Conservation (phyloP, 1,139 yeast species). For the Petasospora rhodanensis region DNA sequence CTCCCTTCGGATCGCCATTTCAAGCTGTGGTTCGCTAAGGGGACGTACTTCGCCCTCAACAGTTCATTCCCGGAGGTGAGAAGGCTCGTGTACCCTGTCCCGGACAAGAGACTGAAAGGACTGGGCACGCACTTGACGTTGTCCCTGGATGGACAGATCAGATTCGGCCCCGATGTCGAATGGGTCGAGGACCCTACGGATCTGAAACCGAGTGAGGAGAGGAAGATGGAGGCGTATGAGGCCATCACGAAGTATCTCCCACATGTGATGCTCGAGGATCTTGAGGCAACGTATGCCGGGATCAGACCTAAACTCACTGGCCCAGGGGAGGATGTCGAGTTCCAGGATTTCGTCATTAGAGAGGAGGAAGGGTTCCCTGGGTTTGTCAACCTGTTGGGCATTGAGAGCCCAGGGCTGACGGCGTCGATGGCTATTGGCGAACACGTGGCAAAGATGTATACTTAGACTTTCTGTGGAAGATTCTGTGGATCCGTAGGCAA, state of each 20-base stretch:
- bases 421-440: conserved; percentile 78
- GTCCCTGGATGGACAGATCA: conserved; percentile 73
- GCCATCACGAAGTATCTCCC: conserved; percentile 67
- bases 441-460: conserved; percentile 45
- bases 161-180: conserved; percentile 88
- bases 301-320: conserved; percentile 72
- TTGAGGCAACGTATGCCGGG: conserved; percentile 72
- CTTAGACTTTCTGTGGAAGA: conserved; percentile 42
- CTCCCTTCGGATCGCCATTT: conserved; percentile 60
- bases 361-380: conserved; percentile 70
- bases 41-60: conserved; percentile 55
- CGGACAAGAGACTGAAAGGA: conserved; percentile 65
- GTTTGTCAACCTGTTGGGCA: conserved; percentile 73
- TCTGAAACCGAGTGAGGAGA: conserved; percentile 43
- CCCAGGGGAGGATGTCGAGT: conserved; percentile 36
- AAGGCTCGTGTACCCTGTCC: conserved; percentile 72
- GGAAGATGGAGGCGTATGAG: conserved; percentile 49
- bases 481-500: conserved; percentile 67
- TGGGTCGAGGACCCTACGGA: conserved; percentile 59
- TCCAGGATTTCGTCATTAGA: conserved; percentile 70
- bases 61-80: conserved; percentile 32
- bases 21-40: conserved; percentile 69
- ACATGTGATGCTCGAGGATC: conserved; percentile 41
- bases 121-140: conserved; percentile 85
- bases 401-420: conserved; percentile 89